Evolutionary conservation across 2,329 filamentous ascomycete genomes (phyloP).

Genomic region (Penicillium brasilianum): DNA sequence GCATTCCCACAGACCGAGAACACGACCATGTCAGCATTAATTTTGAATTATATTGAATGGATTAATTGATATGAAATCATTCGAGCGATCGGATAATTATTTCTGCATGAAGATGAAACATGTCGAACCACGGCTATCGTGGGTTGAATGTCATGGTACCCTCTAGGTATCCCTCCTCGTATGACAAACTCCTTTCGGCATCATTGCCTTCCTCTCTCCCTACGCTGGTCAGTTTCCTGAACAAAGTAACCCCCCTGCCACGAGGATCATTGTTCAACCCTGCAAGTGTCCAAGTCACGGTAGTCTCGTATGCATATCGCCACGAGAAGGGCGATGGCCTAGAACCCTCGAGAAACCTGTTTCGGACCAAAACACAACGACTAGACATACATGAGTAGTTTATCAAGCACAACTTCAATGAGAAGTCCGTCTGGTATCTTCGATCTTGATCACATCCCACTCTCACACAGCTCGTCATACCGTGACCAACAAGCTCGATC

Average conservation of each 20-base stretch:
- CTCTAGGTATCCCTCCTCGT: not conserved
- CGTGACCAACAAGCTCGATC: too few relatives aligned
- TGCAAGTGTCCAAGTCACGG: too few relatives aligned
- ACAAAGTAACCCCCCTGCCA: not conserved
- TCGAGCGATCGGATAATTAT: not conserved
- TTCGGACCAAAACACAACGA: not conserved
- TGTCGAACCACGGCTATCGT: not conserved
- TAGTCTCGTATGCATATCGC: not conserved
- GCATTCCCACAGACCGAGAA: not conserved
- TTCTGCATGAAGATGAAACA: not conserved
- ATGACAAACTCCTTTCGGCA: too few relatives aligned
- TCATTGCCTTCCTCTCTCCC: not conserved
- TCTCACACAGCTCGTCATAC: too few relatives aligned
- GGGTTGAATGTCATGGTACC: not conserved
- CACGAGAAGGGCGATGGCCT: not conserved
- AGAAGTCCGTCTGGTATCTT: too few relatives aligned
- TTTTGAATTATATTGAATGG: not conserved
- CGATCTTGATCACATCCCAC: too few relatives aligned
- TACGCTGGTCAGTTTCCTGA: not conserved
- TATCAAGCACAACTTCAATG: too few relatives aligned
- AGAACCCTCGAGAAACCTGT: conserved; percentile 10
- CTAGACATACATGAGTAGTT: not conserved
- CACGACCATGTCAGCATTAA: not conserved
- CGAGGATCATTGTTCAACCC: too few relatives aligned
- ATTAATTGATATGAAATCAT: not conserved